Conservation (phyloP, 805 yeast genomes). For the Priceomyces melissophilus region DNA sequence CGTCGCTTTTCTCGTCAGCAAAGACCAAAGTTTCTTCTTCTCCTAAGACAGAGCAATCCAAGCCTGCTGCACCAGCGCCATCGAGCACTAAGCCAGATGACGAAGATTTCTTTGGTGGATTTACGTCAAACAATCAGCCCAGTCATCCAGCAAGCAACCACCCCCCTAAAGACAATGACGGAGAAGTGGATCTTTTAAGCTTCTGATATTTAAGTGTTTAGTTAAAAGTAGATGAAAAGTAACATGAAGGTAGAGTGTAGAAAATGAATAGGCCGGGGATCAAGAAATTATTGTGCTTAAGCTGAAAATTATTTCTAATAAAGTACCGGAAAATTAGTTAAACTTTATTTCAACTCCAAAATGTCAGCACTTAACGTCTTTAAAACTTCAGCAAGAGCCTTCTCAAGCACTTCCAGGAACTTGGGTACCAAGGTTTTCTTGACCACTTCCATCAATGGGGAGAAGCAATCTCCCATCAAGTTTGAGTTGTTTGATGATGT, state of each 20-base stretch:
- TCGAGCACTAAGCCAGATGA: conserved; percentile 6
- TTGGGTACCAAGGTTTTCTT: conserved; percentile 55
- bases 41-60: conserved; percentile 13
- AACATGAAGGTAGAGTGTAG: no score
- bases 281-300: background rate
- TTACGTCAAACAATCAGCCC: conserved; percentile 19
- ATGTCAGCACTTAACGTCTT: conserved; percentile 16
- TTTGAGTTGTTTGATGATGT: conserved; percentile 74
- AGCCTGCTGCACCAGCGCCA: conserved; percentile 10
- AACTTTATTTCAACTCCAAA: background rate
- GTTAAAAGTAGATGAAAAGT: background rate
- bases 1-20: conserved; percentile 66
- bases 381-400: conserved; percentile 41
- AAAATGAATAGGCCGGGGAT: no score
- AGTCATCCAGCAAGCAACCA: conserved; percentile 4
- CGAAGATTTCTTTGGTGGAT: conserved; percentile 30
- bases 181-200: conserved; percentile 50
- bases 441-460: conserved; percentile 55
- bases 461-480: conserved; percentile 36
- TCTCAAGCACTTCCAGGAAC: conserved; percentile 45
- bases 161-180: conserved; percentile 13
- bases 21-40: conserved; percentile 38
- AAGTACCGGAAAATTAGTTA: background rate
- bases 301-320: background rate
- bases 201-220: conserved; percentile 20